These are phyloP conservation scores for Sporothrix pseudoabietina DNA, from an alignment of 2,329 filamentous ascomycete species.

Conservation along the genomic window DNA sequence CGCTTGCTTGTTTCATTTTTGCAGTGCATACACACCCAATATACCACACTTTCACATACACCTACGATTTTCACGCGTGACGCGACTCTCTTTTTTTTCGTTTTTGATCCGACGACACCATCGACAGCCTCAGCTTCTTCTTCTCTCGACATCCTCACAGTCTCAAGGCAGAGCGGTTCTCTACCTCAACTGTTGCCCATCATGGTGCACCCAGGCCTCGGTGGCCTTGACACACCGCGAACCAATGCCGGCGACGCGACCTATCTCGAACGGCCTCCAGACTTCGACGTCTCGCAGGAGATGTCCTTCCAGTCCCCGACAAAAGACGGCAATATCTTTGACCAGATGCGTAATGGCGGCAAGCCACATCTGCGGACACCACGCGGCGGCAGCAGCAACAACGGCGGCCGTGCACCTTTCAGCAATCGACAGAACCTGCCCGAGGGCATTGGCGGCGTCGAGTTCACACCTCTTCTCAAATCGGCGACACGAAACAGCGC, in stretches of 20 bases:
- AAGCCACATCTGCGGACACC: slow-evolving; percentile 70
- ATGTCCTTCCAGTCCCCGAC: slow-evolving; percentile 81
- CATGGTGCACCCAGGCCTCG: slow-evolving; percentile 67
- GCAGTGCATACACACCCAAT: background rate
- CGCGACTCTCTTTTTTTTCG: background rate
- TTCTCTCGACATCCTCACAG: background rate
- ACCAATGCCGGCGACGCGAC: slow-evolving; percentile 84
- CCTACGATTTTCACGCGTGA: background rate
- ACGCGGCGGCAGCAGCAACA: slow-evolving; percentile 48
- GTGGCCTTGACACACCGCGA: slow-evolving; percentile 78
- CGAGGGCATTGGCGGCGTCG: slow-evolving; percentile 64
- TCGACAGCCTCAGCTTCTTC: background rate
- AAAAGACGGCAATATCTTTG: slow-evolving; percentile 75
- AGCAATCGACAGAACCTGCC: slow-evolving; percentile 72
- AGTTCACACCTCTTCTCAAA: slow-evolving; percentile 94
- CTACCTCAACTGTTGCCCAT: slow-evolving; percentile 37
- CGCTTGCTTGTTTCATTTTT: slow-evolving; percentile 3
- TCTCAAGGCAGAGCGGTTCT: slow-evolving; percentile 8
- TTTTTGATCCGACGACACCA: background rate
- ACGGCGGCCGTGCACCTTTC: slow-evolving; percentile 61
- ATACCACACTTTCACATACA: slow-evolving; percentile 13
- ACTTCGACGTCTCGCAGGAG: slow-evolving; percentile 84
- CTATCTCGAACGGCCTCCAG: slow-evolving; percentile 68
- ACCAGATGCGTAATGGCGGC: slow-evolving; percentile 70
- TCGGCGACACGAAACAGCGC: slow-evolving; percentile 72